Evolutionary conservation across 169 alveolate genomes (phyloP).

Genomic region (Amoebophrya sp.): DNA sequence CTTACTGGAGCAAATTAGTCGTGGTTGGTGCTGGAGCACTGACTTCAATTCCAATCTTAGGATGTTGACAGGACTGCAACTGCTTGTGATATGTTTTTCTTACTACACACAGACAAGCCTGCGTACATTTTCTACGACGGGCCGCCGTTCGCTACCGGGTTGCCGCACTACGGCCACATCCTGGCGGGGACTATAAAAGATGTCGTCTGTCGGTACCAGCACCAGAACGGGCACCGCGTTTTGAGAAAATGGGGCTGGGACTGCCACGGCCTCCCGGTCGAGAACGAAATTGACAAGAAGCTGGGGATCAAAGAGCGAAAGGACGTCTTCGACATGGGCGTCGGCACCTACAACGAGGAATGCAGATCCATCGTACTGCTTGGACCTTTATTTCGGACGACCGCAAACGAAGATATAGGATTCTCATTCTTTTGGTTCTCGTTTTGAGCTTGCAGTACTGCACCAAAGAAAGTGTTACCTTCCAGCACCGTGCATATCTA

Average conservation of each 20-base stretch:
- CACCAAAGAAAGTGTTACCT: background rate
- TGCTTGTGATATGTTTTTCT: too few relatives aligned
- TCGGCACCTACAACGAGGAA: constrained; percentile 58
- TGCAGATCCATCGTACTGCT: constrained; percentile 79
- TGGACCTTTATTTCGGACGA: background rate
- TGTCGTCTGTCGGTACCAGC: constrained; percentile 93
- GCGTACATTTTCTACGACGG: constrained; percentile 94
- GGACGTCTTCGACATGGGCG: constrained; percentile 59
- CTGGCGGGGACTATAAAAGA: constrained; percentile 97
- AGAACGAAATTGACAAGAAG: constrained; percentile 86
- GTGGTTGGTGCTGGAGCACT: too few relatives aligned
- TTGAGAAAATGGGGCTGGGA: constrained; percentile 99
- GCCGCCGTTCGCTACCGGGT: constrained; percentile 99
- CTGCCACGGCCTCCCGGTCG: constrained; percentile 99
- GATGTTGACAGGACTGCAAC: too few relatives aligned
- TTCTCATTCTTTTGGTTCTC: too few relatives aligned
- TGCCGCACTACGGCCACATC: constrained; percentile 98
- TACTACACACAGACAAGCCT: constrained; percentile 66
- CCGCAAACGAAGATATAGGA: background rate
- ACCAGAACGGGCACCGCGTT: constrained; percentile 84
- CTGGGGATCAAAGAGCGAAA: constrained; percentile 67
- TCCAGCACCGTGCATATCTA: background rate
- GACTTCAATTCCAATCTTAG: too few relatives aligned
- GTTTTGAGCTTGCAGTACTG: background rate
- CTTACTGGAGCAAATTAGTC: too few relatives aligned